Conservation (phyloP, 495 filamentous ascomycete genomes). For the Apodospora peruviana region DNA sequence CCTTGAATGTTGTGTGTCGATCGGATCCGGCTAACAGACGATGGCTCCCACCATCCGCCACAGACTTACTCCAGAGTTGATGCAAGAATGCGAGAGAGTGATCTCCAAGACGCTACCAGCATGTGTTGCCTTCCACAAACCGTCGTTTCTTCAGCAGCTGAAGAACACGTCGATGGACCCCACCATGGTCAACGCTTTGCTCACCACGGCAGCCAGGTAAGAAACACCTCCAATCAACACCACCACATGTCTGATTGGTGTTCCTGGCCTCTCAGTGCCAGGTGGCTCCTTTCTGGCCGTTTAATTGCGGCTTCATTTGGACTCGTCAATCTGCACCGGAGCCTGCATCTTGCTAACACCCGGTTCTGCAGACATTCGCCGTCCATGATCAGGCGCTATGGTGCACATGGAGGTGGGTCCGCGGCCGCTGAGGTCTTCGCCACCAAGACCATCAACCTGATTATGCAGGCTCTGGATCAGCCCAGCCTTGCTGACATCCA, state of each 20-base stretch:
- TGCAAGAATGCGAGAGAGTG: slow-evolving; percentile 46
- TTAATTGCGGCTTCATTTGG: not conserved
- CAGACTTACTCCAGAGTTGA: slow-evolving; percentile 43
- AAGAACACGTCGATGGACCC: slow-evolving; percentile 41
- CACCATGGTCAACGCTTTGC: slow-evolving; percentile 42
- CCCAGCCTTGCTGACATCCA: slow-evolving; percentile 47
- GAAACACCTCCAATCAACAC: slow-evolving; percentile 3
- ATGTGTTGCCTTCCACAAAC: slow-evolving; percentile 49
- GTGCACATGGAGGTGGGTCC: slow-evolving; percentile 37
- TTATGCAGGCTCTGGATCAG: slow-evolving; percentile 41
- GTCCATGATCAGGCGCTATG: slow-evolving; percentile 43
- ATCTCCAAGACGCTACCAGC: slow-evolving; percentile 45
- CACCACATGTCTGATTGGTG: not conserved
- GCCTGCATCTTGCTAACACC: slow-evolving; percentile 1
- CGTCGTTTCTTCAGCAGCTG: slow-evolving; percentile 44
- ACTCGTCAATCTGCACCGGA: not conserved
- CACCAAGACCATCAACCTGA: slow-evolving; percentile 39
- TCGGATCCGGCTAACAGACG: slow-evolving; percentile 5
- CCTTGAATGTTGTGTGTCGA: too few relatives aligned
- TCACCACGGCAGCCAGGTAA: slow-evolving; percentile 45
- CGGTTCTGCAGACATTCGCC: slow-evolving; percentile 34
- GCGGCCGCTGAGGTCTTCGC: slow-evolving; percentile 45
- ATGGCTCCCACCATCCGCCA: not conserved
- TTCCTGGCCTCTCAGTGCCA: not conserved
- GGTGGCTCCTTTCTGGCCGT: not conserved